A percentile compares a stretch with the other conserved stretches of the same genome.
These are phyloP conservation scores for Hapsidospora chrysogenum DNA, from an alignment of 495 filamentous ascomycete genomes.

Conservation along the genomic window DNA sequence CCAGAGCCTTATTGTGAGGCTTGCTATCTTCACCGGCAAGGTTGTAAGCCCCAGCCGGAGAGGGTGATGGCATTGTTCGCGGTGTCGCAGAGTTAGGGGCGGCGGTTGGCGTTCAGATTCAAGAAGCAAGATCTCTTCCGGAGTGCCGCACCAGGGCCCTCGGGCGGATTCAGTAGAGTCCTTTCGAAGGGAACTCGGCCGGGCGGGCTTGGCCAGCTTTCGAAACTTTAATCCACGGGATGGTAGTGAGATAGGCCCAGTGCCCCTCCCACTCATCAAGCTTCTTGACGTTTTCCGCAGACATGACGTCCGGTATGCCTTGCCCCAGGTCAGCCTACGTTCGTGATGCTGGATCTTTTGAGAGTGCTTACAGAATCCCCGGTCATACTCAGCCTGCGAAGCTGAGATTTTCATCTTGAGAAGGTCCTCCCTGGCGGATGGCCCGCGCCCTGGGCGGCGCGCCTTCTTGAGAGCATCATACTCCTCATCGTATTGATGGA, in stretches of 20 bases:
- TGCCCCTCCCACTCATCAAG: slow-evolving; percentile 32
- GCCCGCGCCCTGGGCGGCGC: slow-evolving; percentile 65
- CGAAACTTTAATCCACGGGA: slow-evolving; percentile 42
- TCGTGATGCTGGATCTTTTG: slow-evolving; percentile 3
- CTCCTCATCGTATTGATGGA: slow-evolving; percentile 66
- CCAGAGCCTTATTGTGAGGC: too few species aligned
- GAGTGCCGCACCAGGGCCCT: too few species aligned
- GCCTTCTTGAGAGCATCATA: slow-evolving; percentile 54
- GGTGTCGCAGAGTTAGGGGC: too few species aligned
- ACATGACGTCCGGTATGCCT: slow-evolving; percentile 36
- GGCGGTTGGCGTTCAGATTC: too few species aligned
- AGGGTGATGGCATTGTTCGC: too few species aligned
- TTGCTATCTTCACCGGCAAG: too few species aligned
- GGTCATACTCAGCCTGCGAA: slow-evolving; percentile 67
- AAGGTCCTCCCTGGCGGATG: slow-evolving; percentile 59
- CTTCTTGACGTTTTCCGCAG: slow-evolving; percentile 23
- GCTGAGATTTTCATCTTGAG: slow-evolving; percentile 49
- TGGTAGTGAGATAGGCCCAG: slow-evolving; percentile 35
- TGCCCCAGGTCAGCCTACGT: background rate
- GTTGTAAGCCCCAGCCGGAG: too few species aligned
- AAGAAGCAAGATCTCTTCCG: slow-evolving; percentile 9
- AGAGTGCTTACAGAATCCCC: slow-evolving; percentile 49
- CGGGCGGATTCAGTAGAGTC: slow-evolving; percentile 12
- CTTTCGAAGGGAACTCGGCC: slow-evolving; percentile 55
- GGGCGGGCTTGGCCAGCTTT: slow-evolving; percentile 35